These are phyloP conservation scores for Metrosideros polymorpha DNA, from an alignment of 441 rosid species.

Conservation along the genomic window DNA sequence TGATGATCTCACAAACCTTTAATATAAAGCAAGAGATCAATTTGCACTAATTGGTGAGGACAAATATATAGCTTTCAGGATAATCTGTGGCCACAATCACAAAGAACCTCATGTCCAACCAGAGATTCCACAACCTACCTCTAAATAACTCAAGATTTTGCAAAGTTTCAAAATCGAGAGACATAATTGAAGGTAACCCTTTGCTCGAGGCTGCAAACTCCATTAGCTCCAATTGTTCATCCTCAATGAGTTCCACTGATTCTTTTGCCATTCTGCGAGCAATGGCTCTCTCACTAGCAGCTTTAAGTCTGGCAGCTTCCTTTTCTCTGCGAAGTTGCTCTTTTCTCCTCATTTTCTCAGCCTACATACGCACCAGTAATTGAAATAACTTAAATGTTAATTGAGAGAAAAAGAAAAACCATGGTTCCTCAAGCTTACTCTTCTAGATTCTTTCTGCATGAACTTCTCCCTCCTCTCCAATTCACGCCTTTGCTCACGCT, in stretches of 20 bases:
- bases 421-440: conserved; percentile 35
- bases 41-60: not conserved
- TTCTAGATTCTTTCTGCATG: conserved; percentile 70
- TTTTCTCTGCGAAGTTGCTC: conserved; percentile 76
- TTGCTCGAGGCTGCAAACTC: conserved; percentile 66
- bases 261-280: conserved; percentile 92
- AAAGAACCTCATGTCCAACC: not conserved
- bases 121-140: conserved; percentile 33
- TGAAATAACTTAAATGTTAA: not conserved
- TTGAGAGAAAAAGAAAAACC: not conserved
- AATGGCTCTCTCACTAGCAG: conserved; percentile 86
- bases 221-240: conserved; percentile 91
- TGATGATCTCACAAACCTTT: not conserved
- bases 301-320: conserved; percentile 86
- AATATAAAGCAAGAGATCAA: not conserved
- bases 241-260: conserved; percentile 80
- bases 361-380: conserved; percentile 25
- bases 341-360: conserved; percentile 77
- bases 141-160: conserved; percentile 65
- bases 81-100: not conserved
- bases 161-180: conserved; percentile 66
- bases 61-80: not conserved
- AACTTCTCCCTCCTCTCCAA: conserved; percentile 81
- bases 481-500: conserved; percentile 84
- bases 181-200: conserved; percentile 58